These are phyloP conservation scores for Thermomyces lanuginosus DNA, from an alignment of 2,329 filamentous ascomycete genomes.

Conservation along the genomic window DNA sequence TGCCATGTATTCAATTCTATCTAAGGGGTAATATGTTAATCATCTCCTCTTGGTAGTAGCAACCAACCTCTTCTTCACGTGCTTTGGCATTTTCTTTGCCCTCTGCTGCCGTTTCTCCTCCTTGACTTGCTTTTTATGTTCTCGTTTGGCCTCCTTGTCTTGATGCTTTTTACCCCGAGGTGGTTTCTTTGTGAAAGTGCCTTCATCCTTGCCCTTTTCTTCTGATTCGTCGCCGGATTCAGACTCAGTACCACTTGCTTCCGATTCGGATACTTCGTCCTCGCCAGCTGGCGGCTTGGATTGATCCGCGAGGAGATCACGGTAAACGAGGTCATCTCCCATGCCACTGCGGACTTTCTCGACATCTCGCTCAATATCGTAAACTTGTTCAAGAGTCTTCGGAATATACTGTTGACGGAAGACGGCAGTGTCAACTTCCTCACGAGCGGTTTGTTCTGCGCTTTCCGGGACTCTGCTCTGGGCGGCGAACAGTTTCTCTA, in stretches of 20 bases:
- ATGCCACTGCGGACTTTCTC: slow-evolving; percentile 63
- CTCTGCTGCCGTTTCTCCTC: slow-evolving; percentile 89
- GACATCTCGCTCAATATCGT: slow-evolving; percentile 84
- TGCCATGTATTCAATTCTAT: slow-evolving; percentile 1
- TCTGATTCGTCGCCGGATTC: slow-evolving; percentile 30
- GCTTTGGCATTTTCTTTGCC: slow-evolving; percentile 91
- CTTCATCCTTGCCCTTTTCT: slow-evolving; percentile 13
- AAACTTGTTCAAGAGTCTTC: slow-evolving; percentile 87
- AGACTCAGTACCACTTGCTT: slow-evolving; percentile 14
- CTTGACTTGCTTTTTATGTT: slow-evolving; percentile 81
- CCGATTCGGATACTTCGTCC: slow-evolving; percentile 23
- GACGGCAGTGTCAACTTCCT: slow-evolving; percentile 73
- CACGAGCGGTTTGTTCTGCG: slow-evolving; percentile 33
- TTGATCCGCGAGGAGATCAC: slow-evolving; percentile 59
- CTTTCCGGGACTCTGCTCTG: slow-evolving; percentile 34
- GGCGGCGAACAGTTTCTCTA: slow-evolving; percentile 52
- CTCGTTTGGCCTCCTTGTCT: slow-evolving; percentile 78
- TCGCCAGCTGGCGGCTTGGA: slow-evolving; percentile 16
- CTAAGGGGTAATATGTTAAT: neutral
- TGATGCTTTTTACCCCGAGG: slow-evolving; percentile 74
- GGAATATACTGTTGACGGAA: slow-evolving; percentile 95
- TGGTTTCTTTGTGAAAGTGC: slow-evolving; percentile 45
- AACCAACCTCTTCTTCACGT: slow-evolving; percentile 80
- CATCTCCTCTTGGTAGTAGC: slow-evolving; percentile 27
- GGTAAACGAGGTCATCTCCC: slow-evolving; percentile 66